Evolutionary conservation across 2,329 filamentous ascomycete genomes (phyloP).

Genomic region (Colletotrichum eleusines): DNA sequence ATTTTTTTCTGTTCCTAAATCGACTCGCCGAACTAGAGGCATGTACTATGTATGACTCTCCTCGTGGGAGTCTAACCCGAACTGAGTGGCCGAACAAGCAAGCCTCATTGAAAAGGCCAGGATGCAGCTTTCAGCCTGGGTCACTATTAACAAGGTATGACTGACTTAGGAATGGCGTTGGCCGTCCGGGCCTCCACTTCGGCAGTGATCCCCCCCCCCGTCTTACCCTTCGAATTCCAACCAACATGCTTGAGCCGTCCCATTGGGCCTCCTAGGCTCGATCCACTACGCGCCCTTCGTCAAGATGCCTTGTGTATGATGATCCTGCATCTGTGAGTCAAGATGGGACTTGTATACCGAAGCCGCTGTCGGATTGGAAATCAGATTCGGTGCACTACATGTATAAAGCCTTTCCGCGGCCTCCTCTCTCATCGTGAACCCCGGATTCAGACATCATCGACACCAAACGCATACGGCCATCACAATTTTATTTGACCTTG

Average conservation of each 20-base stretch:
- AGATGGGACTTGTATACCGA: not conserved
- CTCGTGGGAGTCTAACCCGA: slow-evolving; percentile 13
- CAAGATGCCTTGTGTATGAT: slow-evolving; percentile 29
- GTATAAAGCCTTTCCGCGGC: slow-evolving; percentile 27
- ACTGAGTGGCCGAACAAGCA: slow-evolving; percentile 9
- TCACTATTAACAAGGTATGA: not conserved
- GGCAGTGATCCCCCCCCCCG: slow-evolving; percentile 17
- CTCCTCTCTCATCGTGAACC: not conserved
- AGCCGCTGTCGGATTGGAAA: slow-evolving; percentile 17
- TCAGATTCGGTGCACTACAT: not conserved
- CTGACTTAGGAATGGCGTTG: slow-evolving; percentile 9
- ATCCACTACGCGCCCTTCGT: slow-evolving; percentile 33
- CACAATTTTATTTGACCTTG: not conserved
- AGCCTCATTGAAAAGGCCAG: slow-evolving; percentile 2
- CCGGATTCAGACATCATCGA: not conserved
- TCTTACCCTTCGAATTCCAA: slow-evolving; percentile 23
- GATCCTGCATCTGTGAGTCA: slow-evolving; percentile 14
- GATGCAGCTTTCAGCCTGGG: not conserved
- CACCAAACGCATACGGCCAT: slow-evolving; percentile 6
- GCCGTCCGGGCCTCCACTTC: slow-evolving; percentile 12
- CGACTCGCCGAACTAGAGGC: slow-evolving; percentile 19
- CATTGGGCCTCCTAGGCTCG: not conserved
- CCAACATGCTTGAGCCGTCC: slow-evolving; percentile 22
- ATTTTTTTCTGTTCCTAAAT: slow-evolving; percentile 6
- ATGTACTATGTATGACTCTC: slow-evolving; percentile 8